Evolutionary conservation across 2,329 filamentous ascomycete genomes (phyloP).

Genomic region (Diaporthe velutina): DNA sequence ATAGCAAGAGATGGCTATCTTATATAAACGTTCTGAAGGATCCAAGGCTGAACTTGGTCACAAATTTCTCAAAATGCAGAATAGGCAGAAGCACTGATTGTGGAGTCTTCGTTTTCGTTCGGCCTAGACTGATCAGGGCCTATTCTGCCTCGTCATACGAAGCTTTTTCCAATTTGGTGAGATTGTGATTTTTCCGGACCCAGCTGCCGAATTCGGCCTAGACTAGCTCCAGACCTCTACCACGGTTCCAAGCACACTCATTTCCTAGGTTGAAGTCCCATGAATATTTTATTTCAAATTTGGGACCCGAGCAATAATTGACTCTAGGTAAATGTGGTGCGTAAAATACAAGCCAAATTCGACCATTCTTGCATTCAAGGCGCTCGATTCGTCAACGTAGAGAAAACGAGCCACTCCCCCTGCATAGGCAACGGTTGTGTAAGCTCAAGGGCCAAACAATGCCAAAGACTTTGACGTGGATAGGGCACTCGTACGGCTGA

Average conservation of each 20-base stretch:
- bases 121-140: background rate
- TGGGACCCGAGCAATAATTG: background rate
- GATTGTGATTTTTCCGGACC: background rate
- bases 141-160: background rate
- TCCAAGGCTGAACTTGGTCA: background rate
- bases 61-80: background rate
- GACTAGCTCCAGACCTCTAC: background rate
- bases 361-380: no score
- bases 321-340: background rate
- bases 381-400: no score
- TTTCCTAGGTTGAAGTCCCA: background rate
- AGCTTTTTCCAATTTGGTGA: background rate
- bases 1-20: background rate
- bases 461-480: no score
- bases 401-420: no score
- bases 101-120: background rate
- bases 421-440: no score
- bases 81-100: conserved; percentile 1
- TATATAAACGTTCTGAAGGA: background rate
- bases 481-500: no score
- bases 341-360: no score
- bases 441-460: no score
- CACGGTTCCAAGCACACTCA: background rate
- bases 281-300: background rate
- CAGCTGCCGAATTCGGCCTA: conserved; percentile 1